Evolutionary conservation across 2,329 filamentous ascomycete species (phyloP).

Genomic region (Scytalidium lignicola): DNA sequence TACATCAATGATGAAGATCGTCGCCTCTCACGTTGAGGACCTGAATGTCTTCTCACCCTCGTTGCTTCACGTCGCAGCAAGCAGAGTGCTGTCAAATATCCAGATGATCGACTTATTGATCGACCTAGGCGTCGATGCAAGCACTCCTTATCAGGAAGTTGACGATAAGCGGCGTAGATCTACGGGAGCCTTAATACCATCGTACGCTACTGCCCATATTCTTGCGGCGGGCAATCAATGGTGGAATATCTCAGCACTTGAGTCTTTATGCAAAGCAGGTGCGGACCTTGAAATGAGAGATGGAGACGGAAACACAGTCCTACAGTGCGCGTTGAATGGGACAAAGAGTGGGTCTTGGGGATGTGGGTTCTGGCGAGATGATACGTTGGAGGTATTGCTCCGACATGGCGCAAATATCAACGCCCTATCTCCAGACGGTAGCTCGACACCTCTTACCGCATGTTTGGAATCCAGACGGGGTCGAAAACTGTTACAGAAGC

Average conservation of each 20-base stretch:
- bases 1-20: conserved; percentile 1
- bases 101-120: conserved; percentile 5
- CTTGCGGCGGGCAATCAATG: conserved; percentile 2
- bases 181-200: no score
- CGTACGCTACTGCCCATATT: conserved; percentile 1
- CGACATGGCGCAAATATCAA: no score
- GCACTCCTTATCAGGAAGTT: not conserved
- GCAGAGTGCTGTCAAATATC: conserved; percentile 1
- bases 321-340: conserved; percentile 1
- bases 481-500: not conserved
- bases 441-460: no score
- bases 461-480: no score
- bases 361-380: no score
- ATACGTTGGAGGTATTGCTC: no score
- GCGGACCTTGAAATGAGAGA: conserved; percentile 9
- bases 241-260: conserved; percentile 2
- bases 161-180: not conserved
- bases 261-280: conserved; percentile 1
- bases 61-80: conserved; percentile 2
- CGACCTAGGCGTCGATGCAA: conserved; percentile 1
- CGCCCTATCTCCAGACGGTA: no score
- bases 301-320: conserved; percentile 6
- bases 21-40: conserved; percentile 2
- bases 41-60: conserved; percentile 4
- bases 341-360: no score